Evolutionary conservation across 1,139 yeast genomes (phyloP), one percentile per base, ranked within the genome.

Genomic region (Hemisphaericaspora subhashii): DNA sequence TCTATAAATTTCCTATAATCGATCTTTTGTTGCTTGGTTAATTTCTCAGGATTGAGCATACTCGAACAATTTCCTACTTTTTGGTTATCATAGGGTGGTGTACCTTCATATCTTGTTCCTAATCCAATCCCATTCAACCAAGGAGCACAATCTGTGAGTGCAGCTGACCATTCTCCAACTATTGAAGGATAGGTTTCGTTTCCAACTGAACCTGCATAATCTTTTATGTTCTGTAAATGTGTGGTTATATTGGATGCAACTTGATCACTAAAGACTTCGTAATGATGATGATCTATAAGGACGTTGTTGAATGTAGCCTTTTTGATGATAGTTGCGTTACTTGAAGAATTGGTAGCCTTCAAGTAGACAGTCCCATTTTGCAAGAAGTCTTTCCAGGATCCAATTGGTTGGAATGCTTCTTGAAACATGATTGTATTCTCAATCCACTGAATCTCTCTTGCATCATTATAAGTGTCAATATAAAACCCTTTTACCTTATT

Each of bases 81-180:
- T 33, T 65, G 69, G 40, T 52, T 57, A 8, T 36, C 37, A 51
- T 66, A 69, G 1, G 82, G 70, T 3, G 46, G 36, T 17, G 62
- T 64, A 10, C 78, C 77, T 41, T 77, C 84, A 51, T 69, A 81
- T 43, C 86, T 65, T 1, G 84, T 64, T 10, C 85, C 86, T 36
- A 75, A 61, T 3, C 74, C 77, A 5, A 78, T 74, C 35, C 86
- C 85, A 51, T 81, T 81, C 25, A 81, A 52, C 86, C 85, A 81
- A 20, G 72, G 73, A 2, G 84, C 74, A 57, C 86, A 81, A 50
- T 81, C 87, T 0, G 86, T 79, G 14, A 79, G 60, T 0, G 84
- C 84, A 15, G 78, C 83, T 16, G 80, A 70, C 79, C 81, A 79
- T 55, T 81, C 87, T 10, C 86, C 87, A 22, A 78, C 74, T 3